Evolutionary conservation across 768 basidiomycete species (phyloP), one percentile per base, ranked within the genome.

Genomic region (Gloeophyllum trabeum): DNA sequence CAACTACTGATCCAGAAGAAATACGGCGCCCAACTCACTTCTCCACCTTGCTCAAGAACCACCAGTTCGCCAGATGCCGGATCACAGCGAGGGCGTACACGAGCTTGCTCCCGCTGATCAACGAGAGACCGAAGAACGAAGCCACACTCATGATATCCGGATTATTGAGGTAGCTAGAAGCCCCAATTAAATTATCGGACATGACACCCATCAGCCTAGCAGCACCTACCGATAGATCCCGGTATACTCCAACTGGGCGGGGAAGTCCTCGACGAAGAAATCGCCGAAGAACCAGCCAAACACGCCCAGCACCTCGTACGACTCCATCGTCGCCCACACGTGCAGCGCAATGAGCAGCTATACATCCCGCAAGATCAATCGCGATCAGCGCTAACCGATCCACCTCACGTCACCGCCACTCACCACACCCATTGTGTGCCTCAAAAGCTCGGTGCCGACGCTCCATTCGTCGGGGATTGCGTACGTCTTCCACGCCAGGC

Each of bases 231-330:
- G 79, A 63, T 94, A 99, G 50, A 99, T 97, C 24, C 96, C 96
- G 41, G 91, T 93, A 58, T 98, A 98, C 45, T 93, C 90, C 6
- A 98, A 66, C 46, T 87, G 77, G 0, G 84, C 65, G 3, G 94
- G 90, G 59, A 88, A 93, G 48, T 91, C 84, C 52, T 94, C 89
- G 63, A 93, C 83, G 69, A 93, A 93, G 64, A 94, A 94, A 61
- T 94, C 90, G 19, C 91, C 92, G 51, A 96, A 99, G 64, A 97
- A 93, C 96, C 96, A 99, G 20, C 96, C 96, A 54, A 97, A 97
- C 22, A 87, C 73, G 5, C 96, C 94, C 2, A 98, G 73, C 16
- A 90, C 96, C 55, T 97, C 87, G 61, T 79, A 97, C 0, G 84
- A 90, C 45, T 92, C 91, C 50, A 75, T 69, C 1, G 89, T 82